Base-by-base conservation (phyloP, 148 eudicot species). In the Pharnaceum exiguum region DNA sequence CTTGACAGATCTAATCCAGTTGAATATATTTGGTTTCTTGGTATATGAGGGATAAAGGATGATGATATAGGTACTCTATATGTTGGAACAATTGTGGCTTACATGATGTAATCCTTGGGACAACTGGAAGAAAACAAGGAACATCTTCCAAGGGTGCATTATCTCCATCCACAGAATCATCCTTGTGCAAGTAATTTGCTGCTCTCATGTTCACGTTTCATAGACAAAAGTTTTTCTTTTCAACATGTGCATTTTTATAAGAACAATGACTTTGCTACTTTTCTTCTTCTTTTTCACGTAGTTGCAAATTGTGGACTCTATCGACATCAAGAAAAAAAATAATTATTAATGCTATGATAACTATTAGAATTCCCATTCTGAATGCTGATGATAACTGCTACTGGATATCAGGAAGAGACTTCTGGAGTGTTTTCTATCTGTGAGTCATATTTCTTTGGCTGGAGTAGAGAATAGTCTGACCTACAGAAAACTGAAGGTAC, bases 101-200 rank as follows among this genome's bases (percentile, higher is more conserved):
- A 77, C 95, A 85, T 55, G 95, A 88, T 68, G 95, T 83, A 57
- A 75, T 89, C 62, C 85, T 93, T 51, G 99, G 99, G 46, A 93
- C 89, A 9, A 93, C 96, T 37, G 99, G 98, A 31, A 79, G 99
- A 71, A 88, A 83, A 73, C 96, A 93, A 60, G 99, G 99, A 25
- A 89, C 96, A 60, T 88, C 99, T 66, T 78, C 85, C 15, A 88
- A 93, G 77, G 99, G 91, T 46, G 90, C 96, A 22, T 24, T 76
- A 28, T 80, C 49, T 63, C 89, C 96, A 43, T 83, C 95, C 42
- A 85, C 96, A 3, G 79, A 86, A 67, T 83, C 96, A 66, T 74
- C 86, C 56, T 66, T 88, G 71, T 93, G 99, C 99, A 93, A 90
- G 97, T 90, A 80, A 60, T 28, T 6, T n/a, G n/a, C n/a, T n/a